These are phyloP conservation scores for Lepidium africanum DNA, from an alignment of 345 rosid genomes.

Conservation along the genomic window DNA sequence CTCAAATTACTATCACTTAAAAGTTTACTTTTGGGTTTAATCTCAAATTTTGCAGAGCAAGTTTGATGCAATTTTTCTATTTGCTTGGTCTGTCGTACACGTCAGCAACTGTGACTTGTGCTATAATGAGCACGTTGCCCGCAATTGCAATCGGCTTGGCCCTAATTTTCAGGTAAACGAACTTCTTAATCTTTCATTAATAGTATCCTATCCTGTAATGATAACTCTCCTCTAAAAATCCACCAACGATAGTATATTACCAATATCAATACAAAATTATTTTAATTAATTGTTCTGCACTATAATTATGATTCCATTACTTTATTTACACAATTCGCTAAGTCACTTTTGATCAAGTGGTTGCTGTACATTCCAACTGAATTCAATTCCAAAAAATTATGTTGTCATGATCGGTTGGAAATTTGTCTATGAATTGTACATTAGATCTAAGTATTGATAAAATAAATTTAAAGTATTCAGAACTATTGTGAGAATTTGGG, in stretches of 20 bases:
- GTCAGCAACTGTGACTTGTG: conserved; percentile 52
- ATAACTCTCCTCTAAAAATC: not conserved
- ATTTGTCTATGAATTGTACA: too few relatives aligned
- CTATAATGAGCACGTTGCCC: conserved; percentile 48
- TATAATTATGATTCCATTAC: not conserved
- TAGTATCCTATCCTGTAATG: too few relatives aligned
- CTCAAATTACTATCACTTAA: too few relatives aligned
- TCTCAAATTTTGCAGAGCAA: conserved; percentile 27
- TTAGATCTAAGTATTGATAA: too few relatives aligned
- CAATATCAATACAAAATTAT: too few relatives aligned
- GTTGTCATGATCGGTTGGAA: too few relatives aligned
- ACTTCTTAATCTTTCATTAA: not conserved
- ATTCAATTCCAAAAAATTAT: too few relatives aligned
- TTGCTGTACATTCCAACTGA: too few relatives aligned
- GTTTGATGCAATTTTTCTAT: conserved; percentile 43
- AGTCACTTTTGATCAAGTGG: too few relatives aligned
- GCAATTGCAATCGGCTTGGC: conserved; percentile 47
- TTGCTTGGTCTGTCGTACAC: conserved; percentile 51
- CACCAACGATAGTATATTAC: not conserved
- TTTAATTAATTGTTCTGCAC: not conserved
- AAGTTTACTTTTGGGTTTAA: not conserved
- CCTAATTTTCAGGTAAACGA: conserved; percentile 39
- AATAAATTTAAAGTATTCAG: not conserved
- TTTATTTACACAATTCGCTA: not conserved
- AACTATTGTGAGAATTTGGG: too few relatives aligned